These are phyloP conservation scores for Beauveria asiatica DNA, from an alignment of 2,329 filamentous ascomycete species.

Conservation along the genomic window DNA sequence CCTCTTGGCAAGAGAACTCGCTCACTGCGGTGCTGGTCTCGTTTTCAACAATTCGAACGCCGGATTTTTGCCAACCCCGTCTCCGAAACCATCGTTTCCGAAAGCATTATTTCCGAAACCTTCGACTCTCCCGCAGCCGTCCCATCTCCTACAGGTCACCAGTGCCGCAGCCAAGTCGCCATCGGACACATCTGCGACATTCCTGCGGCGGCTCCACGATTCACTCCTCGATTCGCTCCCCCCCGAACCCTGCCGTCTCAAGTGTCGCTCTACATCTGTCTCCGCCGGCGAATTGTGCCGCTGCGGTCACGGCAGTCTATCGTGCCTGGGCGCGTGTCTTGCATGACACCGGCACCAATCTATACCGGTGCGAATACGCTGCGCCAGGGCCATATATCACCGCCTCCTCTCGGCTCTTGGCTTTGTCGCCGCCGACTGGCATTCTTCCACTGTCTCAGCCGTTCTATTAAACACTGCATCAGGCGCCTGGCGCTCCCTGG, in stretches of 20 bases:
- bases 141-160: neutral
- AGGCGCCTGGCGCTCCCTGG: neutral
- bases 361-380: neutral
- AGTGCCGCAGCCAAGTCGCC: neutral
- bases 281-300: neutral
- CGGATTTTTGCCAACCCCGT: neutral
- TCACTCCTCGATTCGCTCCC: neutral
- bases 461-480: neutral
- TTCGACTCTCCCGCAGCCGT: neutral
- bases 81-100: neutral
- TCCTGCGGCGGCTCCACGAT: constrained; percentile 9
- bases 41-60: neutral
- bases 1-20: neutral
- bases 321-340: neutral
- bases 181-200: constrained; percentile 11
- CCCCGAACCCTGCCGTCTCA: neutral
- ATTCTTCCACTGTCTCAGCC: neutral
- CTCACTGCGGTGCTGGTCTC: neutral
- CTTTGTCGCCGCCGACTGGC: constrained; percentile 1
- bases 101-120: neutral
- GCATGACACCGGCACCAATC: neutral
- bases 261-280: neutral
- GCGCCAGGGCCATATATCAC: neutral
- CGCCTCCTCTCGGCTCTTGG: neutral
- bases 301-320: neutral